These are phyloP conservation scores for Crassisporium funariophilum DNA, from an alignment of 768 basidiomycete species.

Conservation along the genomic window DNA sequence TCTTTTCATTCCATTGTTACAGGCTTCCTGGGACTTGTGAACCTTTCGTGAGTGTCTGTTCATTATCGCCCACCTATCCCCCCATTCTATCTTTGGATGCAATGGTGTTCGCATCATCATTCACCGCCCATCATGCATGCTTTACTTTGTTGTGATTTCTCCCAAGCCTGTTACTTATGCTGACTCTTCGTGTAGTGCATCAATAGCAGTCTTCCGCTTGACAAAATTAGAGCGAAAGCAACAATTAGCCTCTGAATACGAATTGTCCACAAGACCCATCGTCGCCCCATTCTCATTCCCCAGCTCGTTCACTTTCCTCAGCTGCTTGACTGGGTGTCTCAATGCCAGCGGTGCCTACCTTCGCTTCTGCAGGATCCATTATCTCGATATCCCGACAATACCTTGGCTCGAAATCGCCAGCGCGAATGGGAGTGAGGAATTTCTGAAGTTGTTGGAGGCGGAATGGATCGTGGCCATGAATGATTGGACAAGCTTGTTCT, in stretches of 20 bases:
- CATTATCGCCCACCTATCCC: not conserved
- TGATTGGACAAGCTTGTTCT: constrained; percentile 24
- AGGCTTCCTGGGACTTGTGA: constrained; percentile 18
- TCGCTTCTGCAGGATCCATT: constrained; percentile 18
- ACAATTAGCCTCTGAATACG: constrained; percentile 10
- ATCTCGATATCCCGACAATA: constrained; percentile 19
- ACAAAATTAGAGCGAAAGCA: constrained; percentile 19
- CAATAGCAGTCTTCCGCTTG: constrained; percentile 18
- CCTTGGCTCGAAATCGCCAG: constrained; percentile 11
- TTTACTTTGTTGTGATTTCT: no score
- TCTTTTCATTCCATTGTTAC: not conserved
- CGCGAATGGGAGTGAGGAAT: constrained; percentile 2
- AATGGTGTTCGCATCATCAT: not conserved
- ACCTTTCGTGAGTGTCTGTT: constrained; percentile 18
- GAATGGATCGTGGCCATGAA: constrained; percentile 22
- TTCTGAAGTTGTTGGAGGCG: constrained; percentile 16
- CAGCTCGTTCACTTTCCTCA: constrained; percentile 17
- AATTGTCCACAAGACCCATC: constrained; percentile 10
- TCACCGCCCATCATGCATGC: not conserved
- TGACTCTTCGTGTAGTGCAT: constrained; percentile 10
- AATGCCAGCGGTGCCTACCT: constrained; percentile 18
- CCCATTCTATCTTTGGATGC: not conserved
- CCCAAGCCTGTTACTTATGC: not conserved
- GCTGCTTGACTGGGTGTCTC: constrained; percentile 18
- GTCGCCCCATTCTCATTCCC: constrained; percentile 9